Evolutionary conservation across 2,329 filamentous ascomycete genomes (phyloP).

Genomic region (Aspergillus ustus): DNA sequence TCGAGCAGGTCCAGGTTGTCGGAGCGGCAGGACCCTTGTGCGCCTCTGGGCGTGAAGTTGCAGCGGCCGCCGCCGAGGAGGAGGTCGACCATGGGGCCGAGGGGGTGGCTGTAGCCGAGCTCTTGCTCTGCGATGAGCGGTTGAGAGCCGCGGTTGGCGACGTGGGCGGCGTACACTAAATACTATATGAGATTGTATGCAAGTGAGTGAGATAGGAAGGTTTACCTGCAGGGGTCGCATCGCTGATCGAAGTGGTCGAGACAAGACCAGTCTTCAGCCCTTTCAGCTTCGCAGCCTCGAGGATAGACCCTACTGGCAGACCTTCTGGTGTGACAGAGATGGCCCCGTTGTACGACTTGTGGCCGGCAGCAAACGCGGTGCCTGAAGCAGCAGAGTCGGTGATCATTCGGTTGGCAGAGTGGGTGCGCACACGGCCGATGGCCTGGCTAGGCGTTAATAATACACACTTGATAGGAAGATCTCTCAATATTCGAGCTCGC

Average conservation of each 20-base stretch:
- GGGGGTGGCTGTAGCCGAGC: conserved; percentile 11
- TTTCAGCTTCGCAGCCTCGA: conserved; percentile 4
- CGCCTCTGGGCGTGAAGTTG: conserved; percentile 8
- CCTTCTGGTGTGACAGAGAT: conserved; percentile 13
- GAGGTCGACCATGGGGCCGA: conserved; percentile 12
- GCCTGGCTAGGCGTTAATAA: not conserved
- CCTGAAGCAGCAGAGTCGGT: conserved; percentile 15
- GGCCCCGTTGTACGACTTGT: conserved; percentile 16
- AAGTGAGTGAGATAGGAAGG: not conserved
- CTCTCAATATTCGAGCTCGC: not conserved
- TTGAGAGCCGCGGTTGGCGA: conserved; percentile 5
- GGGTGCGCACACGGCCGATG: conserved; percentile 13
- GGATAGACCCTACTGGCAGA: conserved; percentile 10
- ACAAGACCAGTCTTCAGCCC: conserved; percentile 15
- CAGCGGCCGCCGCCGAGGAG: conserved; percentile 17
- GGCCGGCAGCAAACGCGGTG: conserved; percentile 9
- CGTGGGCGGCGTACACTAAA: conserved; percentile 9
- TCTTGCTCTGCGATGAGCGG: conserved; percentile 13
- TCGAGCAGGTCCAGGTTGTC: conserved; percentile 8
- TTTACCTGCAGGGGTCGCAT: conserved; percentile 7
- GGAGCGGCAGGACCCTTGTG: conserved; percentile 9
- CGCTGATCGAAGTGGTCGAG: not conserved
- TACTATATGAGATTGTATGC: not conserved
- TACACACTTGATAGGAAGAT: too few species aligned
- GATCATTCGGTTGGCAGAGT: conserved; percentile 13